Evolutionary conservation across 31 red algal genomes (phyloP), one percentile per base, ranked within the genome.

Genomic region (Asparagopsis taxiformis): DNA sequence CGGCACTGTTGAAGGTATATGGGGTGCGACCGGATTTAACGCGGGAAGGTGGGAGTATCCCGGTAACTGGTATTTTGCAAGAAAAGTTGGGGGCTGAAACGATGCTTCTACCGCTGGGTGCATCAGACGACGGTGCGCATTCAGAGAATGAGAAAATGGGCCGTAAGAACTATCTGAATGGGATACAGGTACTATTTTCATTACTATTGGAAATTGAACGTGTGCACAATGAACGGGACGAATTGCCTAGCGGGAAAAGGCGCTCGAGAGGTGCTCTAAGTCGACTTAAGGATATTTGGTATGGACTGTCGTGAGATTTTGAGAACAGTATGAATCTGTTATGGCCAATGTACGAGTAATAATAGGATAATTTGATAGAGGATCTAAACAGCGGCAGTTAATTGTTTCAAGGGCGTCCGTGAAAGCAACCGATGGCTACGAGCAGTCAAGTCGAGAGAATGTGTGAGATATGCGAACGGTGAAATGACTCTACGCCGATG

Each of bases 131-230:
- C 52, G 80, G 80, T 22, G 75, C 84, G 9, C 90, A 93, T 63
- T 79, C 80, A 32, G 73, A 80, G 31, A 93, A 93, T 68, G 90
- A 93, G 41, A 81, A 80, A 62, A 82, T 91, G 9, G 51, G 65
- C 10, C 44, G 52, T 41, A 91, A 83, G 68, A 89, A 88, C 52
- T 89, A 84, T 35, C 15, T 94, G 15, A 1, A 83, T 31, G 91
- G 84, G 13, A 60, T 89, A 21, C 75, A 94, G 31, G 65, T 84
- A 25, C 31, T 94, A 24, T 75, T 89, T 48, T 49, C 76, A 33
- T 75, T 87, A 44, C 41, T 93, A 44, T 26, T 30, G 1, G 77
- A 93, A 68, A 36, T 93, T 67, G 73, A 34, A 25, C 61, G 81
- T 20, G 52, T 75, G 21, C 70, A 75, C 29, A 26, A 8, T 19